Conservation (phyloP, 495 filamentous ascomycete species). For the Hypoxylon intermedium region DNA sequence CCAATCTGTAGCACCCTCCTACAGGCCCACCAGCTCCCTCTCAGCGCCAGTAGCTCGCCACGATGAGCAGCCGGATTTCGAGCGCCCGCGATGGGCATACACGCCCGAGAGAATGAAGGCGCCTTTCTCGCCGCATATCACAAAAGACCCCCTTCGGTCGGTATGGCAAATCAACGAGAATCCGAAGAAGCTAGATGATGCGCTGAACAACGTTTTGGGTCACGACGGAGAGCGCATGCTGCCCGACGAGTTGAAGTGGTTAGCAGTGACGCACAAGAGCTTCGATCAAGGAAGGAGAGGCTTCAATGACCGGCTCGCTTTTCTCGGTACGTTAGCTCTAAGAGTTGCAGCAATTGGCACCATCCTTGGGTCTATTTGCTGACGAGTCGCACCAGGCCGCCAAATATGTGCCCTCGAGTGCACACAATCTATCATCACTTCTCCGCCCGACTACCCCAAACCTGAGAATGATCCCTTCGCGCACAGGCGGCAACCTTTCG, state of each 20-base stretch:
- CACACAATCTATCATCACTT: constrained; percentile 70
- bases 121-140: constrained; percentile 65
- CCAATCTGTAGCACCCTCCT: constrained; percentile 10
- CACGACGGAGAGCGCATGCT: constrained; percentile 71
- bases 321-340: constrained; percentile 69
- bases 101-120: constrained; percentile 80
- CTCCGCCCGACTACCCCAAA: constrained; percentile 40
- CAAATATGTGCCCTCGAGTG: constrained; percentile 81
- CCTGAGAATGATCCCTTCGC: constrained; percentile 47
- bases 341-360: too few relatives aligned
- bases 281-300: constrained; percentile 94
- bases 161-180: constrained; percentile 76
- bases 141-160: constrained; percentile 53
- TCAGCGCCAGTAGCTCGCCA: constrained; percentile 29
- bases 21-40: constrained; percentile 24
- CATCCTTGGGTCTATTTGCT: constrained; percentile 45
- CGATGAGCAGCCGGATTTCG: constrained; percentile 17
- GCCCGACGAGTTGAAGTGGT: constrained; percentile 92
- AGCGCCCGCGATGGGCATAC: constrained; percentile 76
- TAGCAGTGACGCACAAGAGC: constrained; percentile 97
- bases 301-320: constrained; percentile 92
- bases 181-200: constrained; percentile 71
- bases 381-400: constrained; percentile 59
- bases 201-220: constrained; percentile 77
- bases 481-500: constrained; percentile 68